Conservation (phyloP, 306 rosid genomes). For the Malus asiatica region DNA sequence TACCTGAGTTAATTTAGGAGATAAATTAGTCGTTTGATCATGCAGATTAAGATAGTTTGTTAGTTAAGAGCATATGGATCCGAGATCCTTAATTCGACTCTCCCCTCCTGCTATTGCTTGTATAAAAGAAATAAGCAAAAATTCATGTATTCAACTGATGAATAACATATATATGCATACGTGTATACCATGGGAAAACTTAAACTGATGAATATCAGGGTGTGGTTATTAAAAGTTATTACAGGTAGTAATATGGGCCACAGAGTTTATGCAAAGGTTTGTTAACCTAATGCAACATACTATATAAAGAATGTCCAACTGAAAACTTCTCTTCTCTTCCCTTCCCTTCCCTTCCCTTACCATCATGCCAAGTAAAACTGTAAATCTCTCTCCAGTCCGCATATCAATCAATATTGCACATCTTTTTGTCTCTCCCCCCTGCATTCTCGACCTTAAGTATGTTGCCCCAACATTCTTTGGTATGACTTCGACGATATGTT, state of each 20-base stretch:
- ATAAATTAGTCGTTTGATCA: no score
- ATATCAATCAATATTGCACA: background rate
- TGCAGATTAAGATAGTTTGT: no score
- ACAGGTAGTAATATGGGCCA: background rate
- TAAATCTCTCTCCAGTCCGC: background rate
- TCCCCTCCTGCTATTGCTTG: no score
- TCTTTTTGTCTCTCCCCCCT: background rate
- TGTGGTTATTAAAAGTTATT: no score
- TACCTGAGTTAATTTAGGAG: no score
- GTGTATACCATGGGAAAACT: no score
- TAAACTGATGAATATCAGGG: no score
- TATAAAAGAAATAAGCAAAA: no score
- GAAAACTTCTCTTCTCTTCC: background rate
- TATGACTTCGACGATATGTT: background rate
- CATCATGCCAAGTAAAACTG: background rate
- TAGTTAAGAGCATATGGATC: no score
- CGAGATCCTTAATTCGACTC: no score
- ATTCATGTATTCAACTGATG: no score
- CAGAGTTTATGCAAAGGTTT: background rate
- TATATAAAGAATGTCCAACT: background rate
- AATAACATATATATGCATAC: no score
- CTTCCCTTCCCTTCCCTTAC: background rate
- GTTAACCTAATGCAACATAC: background rate
- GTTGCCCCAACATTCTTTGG: background rate
- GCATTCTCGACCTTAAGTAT: background rate